phyloP scores from a whole-genome alignment of 306 rosid genomes.

The Rosa rugosa region DNA sequence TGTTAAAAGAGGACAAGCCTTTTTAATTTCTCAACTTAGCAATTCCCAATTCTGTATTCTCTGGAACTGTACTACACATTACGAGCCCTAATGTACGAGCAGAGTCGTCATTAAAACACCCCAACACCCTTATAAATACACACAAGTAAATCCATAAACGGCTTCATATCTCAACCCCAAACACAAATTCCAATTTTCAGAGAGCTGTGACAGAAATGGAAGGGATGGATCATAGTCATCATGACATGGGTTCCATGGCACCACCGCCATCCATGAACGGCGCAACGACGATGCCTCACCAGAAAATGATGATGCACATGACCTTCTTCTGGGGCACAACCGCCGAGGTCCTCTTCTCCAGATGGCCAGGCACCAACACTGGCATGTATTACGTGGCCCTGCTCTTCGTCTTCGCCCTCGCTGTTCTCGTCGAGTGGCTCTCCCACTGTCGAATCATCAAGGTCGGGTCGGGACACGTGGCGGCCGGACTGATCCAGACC shows the following conservation, averaged over 20 bases:
- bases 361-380: constrained; percentile 62
- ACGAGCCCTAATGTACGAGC: not conserved
- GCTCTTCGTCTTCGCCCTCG: constrained; percentile 47
- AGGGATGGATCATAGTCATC: constrained; percentile 28
- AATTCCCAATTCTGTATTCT: not conserved
- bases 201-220: not conserved
- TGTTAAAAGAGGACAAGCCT: too few relatives aligned
- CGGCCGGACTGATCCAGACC: constrained; percentile 53
- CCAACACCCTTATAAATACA: not conserved
- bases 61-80: constrained; percentile 5
- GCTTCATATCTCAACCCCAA: not conserved
- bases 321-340: constrained; percentile 80
- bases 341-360: constrained; percentile 50
- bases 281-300: constrained; percentile 14
- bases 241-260: constrained; percentile 23
- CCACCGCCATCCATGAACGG: constrained; percentile 23
- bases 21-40: not conserved
- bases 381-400: constrained; percentile 63
- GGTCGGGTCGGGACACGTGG: constrained; percentile 34
- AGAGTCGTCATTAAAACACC: not conserved
- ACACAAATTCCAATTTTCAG: not conserved
- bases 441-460: constrained; percentile 45
- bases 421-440: constrained; percentile 54
- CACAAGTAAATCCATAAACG: not conserved
- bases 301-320: constrained; percentile 78